Evolutionary conservation across 106 monocot genomes (phyloP).

Genomic region (Posidonia australis): DNA sequence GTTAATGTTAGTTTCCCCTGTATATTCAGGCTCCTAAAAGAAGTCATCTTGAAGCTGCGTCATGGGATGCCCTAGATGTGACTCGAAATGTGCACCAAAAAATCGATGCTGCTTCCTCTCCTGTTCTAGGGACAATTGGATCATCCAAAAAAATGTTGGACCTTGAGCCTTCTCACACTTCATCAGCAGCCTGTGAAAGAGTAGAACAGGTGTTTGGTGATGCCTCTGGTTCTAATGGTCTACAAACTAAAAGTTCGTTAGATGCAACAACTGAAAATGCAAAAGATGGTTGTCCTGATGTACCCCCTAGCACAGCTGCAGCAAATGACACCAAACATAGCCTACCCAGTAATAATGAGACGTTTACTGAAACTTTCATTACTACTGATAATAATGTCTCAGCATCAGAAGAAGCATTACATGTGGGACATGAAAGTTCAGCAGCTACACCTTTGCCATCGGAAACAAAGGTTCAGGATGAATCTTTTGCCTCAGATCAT

Average conservation of each 20-base stretch:
- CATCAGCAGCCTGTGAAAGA: neutral
- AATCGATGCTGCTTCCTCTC: neutral
- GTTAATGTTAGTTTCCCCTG: neutral
- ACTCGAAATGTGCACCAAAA: neutral
- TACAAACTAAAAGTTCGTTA: neutral
- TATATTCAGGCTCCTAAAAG: slow-evolving; percentile 6
- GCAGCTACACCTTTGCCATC: neutral
- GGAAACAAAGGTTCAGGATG: neutral
- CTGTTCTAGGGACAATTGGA: neutral
- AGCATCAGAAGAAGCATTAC: neutral
- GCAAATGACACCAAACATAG: neutral
- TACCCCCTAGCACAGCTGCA: neutral
- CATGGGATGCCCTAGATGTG: neutral
- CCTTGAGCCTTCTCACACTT: neutral
- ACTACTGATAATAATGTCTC: neutral
- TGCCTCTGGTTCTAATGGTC: neutral
- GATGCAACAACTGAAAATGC: slow-evolving; percentile 7
- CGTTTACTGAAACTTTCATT: neutral
- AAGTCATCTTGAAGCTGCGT: neutral
- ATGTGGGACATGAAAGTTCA: neutral
- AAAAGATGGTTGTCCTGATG: neutral
- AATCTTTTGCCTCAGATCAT: neutral
- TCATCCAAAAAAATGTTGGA: neutral
- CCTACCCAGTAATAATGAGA: neutral
- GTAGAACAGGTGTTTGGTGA: neutral